Percentiles rank a stretch among this genome's conserved stretches.
Conservation (phyloP, 2,329 filamentous ascomycete genomes). For the Rhinocladiella similis region DNA sequence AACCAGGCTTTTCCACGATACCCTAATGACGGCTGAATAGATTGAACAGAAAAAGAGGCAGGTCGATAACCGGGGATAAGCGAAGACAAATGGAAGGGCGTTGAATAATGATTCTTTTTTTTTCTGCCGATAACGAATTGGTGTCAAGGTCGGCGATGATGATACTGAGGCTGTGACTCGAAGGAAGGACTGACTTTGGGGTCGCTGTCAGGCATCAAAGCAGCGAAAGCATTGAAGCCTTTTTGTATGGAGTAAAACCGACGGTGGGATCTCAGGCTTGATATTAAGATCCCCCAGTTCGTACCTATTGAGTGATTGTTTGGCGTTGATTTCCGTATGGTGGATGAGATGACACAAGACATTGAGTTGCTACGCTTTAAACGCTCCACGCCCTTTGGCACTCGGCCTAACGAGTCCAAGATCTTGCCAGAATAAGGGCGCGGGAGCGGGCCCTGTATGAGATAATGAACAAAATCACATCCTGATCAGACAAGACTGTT, state of each 20-base stretch:
- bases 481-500: too few species aligned
- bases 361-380: background rate
- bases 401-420: background rate
- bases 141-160: too few species aligned
- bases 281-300: too few species aligned
- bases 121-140: background rate
- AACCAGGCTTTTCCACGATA: slow-evolving; percentile 14
- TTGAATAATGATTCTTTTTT: background rate
- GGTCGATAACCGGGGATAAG: background rate
- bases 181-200: too few species aligned
- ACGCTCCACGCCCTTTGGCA: slow-evolving; percentile 11
- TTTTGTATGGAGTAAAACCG: too few species aligned
- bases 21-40: slow-evolving; percentile 21
- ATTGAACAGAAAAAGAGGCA: slow-evolving; percentile 8
- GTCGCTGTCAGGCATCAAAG: too few species aligned
- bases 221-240: too few species aligned
- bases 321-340: background rate
- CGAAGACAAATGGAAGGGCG: background rate
- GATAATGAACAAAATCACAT: background rate
- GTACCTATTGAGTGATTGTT: background rate
- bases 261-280: too few species aligned
- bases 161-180: too few species aligned
- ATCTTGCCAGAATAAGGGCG: too few species aligned
- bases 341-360: background rate
- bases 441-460: slow-evolving; percentile 5